Evolutionary conservation across 2,329 filamentous ascomycete species (phyloP).

Genomic region (Penicillium sp.): DNA sequence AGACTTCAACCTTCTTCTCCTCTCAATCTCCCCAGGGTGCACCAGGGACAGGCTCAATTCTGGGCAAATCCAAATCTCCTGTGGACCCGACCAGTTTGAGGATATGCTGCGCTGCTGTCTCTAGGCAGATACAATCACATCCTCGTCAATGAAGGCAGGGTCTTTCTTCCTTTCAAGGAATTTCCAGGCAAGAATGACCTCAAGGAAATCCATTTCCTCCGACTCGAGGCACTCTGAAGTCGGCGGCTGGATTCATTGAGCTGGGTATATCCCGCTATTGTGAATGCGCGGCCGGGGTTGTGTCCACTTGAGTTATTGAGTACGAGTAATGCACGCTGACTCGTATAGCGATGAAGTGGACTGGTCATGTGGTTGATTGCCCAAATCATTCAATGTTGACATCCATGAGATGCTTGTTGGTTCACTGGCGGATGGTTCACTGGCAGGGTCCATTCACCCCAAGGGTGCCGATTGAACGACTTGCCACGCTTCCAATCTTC

Average conservation of each 20-base stretch:
- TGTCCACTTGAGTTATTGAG: not conserved
- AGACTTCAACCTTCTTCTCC: not conserved
- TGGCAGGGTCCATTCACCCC: too few species aligned
- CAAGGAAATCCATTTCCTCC: not conserved
- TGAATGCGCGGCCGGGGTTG: not conserved
- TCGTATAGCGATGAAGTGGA: not conserved
- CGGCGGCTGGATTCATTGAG: not conserved
- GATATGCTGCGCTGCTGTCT: not conserved
- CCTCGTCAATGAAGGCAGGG: not conserved
- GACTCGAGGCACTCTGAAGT: not conserved
- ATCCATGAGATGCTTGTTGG: not conserved
- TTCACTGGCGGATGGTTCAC: not conserved
- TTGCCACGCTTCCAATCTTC: not conserved
- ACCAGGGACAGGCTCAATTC: not conserved
- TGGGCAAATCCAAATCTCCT: not conserved
- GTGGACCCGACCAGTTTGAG: not conserved
- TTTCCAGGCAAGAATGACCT: not conserved
- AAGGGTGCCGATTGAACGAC: not conserved
- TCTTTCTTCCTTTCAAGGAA: not conserved
- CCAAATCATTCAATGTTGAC: not conserved
- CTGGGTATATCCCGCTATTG: not conserved
- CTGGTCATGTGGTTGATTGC: not conserved
- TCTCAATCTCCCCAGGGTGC: not conserved
- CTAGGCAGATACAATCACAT: not conserved
- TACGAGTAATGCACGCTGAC: not conserved